These are phyloP conservation scores for Myxozyma neglecta DNA, from an alignment of 805 yeast genomes.

Conservation along the genomic window DNA sequence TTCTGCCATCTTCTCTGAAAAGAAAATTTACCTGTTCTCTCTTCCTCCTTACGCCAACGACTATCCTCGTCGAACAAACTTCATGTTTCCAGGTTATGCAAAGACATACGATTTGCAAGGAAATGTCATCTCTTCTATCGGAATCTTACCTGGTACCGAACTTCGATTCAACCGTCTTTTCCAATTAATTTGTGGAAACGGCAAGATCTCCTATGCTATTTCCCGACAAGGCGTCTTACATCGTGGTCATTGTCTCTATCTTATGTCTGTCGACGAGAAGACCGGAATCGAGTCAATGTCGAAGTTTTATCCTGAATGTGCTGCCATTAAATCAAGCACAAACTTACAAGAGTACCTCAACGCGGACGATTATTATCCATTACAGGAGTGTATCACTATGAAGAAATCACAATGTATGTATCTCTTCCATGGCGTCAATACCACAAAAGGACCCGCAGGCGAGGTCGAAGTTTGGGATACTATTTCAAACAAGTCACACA, in stretches of 20 bases:
- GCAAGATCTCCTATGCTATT: slow-evolving; percentile 26
- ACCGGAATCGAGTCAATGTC: slow-evolving; percentile 23
- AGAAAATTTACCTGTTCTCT: slow-evolving; percentile 28
- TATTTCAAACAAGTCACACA: slow-evolving; percentile 5
- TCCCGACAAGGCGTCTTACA: slow-evolving; percentile 26
- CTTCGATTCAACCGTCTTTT: slow-evolving; percentile 20
- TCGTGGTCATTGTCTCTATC: slow-evolving; percentile 27
- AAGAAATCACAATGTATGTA: slow-evolving; percentile 17
- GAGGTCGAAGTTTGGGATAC: slow-evolving; percentile 30
- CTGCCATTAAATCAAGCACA: not conserved
- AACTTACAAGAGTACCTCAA: not conserved
- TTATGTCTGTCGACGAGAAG: slow-evolving; percentile 23
- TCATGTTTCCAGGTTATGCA: slow-evolving; percentile 30
- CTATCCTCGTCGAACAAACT: slow-evolving; percentile 10
- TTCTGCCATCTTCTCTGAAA: slow-evolving; percentile 22
- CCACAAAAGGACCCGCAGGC: slow-evolving; percentile 24
- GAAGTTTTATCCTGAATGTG: slow-evolving; percentile 24
- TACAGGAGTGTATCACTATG: slow-evolving; percentile 24
- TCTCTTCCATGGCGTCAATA: slow-evolving; percentile 21
- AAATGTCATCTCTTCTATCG: slow-evolving; percentile 27
- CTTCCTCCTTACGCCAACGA: slow-evolving; percentile 24
- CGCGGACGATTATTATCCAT: slow-evolving; percentile 19
- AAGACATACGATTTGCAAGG: slow-evolving; percentile 27
- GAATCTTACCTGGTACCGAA: slow-evolving; percentile 31
- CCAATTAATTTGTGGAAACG: slow-evolving; percentile 19